Conservation (phyloP, 176 grass and related monocot genomes). For the Puccinellia tenuiflora region DNA sequence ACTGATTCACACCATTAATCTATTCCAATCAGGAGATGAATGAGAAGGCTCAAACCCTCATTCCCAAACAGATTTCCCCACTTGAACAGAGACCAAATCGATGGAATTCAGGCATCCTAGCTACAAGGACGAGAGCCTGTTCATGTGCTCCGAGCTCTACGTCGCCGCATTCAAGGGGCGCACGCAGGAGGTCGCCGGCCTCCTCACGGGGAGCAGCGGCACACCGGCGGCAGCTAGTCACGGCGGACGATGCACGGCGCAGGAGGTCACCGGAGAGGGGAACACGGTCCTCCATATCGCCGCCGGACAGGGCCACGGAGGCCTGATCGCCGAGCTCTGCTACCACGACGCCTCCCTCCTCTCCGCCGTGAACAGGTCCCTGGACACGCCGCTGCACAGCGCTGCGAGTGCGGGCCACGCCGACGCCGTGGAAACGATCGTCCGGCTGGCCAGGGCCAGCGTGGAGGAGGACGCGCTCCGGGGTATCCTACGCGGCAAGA, state of each 20-base stretch:
- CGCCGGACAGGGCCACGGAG: neutral
- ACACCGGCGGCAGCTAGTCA: neutral
- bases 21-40: neutral
- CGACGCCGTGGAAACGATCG: neutral
- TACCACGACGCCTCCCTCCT: neutral
- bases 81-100: neutral
- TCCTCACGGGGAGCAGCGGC: neutral
- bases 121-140: neutral
- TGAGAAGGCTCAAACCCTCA: too few species aligned
- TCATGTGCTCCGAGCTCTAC: conserved; percentile 31
- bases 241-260: neutral
- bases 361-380: neutral
- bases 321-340: conserved; percentile 21
- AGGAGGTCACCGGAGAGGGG: conserved; percentile 18
- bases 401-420: conserved; percentile 15
- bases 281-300: conserved; percentile 48
- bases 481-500: neutral
- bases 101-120: neutral
- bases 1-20: too few species aligned
- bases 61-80: neutral
- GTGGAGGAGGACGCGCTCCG: neutral
- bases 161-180: neutral
- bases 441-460: neutral
- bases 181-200: neutral
- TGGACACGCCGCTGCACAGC: conserved; percentile 45